Evolutionary conservation across 2,329 filamentous ascomycete species (phyloP).

Genomic region (Neofusicoccum cordaticola): DNA sequence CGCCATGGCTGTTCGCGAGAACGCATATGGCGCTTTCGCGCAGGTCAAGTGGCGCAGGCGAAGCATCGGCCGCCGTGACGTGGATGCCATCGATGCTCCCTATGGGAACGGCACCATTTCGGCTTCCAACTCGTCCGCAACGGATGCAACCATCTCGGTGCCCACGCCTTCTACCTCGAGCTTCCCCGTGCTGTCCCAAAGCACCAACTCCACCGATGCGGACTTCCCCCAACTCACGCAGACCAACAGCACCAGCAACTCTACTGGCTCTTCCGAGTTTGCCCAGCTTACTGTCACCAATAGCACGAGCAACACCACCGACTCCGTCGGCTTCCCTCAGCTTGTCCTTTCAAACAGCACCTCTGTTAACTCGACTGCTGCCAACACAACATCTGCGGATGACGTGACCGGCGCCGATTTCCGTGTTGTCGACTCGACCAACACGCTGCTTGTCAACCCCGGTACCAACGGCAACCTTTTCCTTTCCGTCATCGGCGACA

Average conservation of each 20-base stretch:
- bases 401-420: background rate
- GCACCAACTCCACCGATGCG: no score
- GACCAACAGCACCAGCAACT: no score
- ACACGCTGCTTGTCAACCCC: background rate
- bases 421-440: background rate
- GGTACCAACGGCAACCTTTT: slow-evolving; percentile 4
- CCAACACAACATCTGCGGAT: background rate
- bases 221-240: no score
- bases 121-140: background rate
- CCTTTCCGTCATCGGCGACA: slow-evolving; percentile 5
- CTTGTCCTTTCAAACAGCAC: background rate
- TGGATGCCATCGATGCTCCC: background rate
- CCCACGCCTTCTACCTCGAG: background rate
- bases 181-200: background rate
- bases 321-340: background rate
- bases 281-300: background rate
- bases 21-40: background rate
- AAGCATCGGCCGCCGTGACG: background rate
- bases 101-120: background rate
- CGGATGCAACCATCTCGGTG: background rate
- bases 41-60: background rate
- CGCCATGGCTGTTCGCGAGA: background rate
- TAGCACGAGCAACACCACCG: background rate
- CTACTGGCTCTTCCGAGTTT: no score
- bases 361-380: background rate